These are phyloP conservation scores for Calocybe gangraenosa DNA, from an alignment of 768 basidiomycete genomes.

Conservation along the genomic window DNA sequence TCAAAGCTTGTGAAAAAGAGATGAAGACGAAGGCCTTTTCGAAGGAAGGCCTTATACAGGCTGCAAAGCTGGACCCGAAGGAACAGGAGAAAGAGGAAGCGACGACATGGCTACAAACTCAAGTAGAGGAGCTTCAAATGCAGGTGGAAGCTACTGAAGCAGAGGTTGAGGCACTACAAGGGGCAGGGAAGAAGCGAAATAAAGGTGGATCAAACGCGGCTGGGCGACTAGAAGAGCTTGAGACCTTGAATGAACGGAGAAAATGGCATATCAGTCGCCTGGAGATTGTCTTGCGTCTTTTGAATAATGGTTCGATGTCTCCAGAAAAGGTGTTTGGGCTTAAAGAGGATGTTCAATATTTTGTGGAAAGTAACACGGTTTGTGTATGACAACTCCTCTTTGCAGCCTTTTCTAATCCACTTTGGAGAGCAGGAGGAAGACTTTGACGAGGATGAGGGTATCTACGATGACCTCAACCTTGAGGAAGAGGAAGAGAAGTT, in stretches of 20 bases:
- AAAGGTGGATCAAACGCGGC: constrained; percentile 61
- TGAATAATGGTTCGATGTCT: constrained; percentile 89
- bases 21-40: constrained; percentile 99
- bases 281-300: constrained; percentile 87
- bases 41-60: constrained; percentile 94
- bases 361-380: constrained; percentile 93
- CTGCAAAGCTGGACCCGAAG: constrained; percentile 92
- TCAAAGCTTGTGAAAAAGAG: constrained; percentile 99
- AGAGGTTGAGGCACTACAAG: constrained; percentile 84
- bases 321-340: constrained; percentile 77
- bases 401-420: constrained; percentile 10
- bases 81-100: constrained; percentile 95
- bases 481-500: constrained; percentile 97
- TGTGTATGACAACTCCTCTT: constrained; percentile 34
- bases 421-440: constrained; percentile 74
- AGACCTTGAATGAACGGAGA: constrained; percentile 85
- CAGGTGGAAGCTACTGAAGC: constrained; percentile 95
- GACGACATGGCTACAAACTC: constrained; percentile 79
- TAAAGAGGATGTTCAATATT: constrained; percentile 95
- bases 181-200: constrained; percentile 80
- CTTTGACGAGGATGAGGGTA: constrained; percentile 95
- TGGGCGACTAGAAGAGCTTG: constrained; percentile 79
- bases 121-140: constrained; percentile 88
- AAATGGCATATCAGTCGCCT: constrained; percentile 93
- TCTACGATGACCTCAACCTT: constrained; percentile 96